A percentile compares a stretch with the other conserved stretches of the same genome.
Evolutionary conservation across 1,284 basidiomycete species (phyloP).

Genomic region (Hymenochaete sp.): DNA sequence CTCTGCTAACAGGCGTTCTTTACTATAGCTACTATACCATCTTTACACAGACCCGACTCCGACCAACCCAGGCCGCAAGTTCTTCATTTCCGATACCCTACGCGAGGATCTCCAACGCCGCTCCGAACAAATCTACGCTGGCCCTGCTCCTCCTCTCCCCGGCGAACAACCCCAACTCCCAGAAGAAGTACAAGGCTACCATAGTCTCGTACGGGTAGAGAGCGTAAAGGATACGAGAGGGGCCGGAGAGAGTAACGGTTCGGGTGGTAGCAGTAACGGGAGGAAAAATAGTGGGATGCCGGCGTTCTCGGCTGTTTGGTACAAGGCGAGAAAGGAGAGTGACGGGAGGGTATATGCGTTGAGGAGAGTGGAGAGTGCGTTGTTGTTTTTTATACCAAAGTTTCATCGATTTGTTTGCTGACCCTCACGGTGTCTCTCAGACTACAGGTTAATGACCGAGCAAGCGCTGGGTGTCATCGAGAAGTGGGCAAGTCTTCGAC

Average conservation of each 20-base stretch:
- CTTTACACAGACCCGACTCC: conserved; percentile 69
- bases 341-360: conserved; percentile 79
- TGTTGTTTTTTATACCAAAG: not conserved
- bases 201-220: conserved; percentile 79
- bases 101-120: conserved; percentile 76
- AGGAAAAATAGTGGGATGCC: conserved; percentile 23
- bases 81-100: conserved; percentile 64
- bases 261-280: not conserved
- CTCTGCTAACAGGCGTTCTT: not conserved
- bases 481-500: conserved; percentile 78
- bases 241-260: conserved; percentile 43
- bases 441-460: conserved; percentile 77
- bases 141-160: conserved; percentile 39
- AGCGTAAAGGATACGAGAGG: conserved; percentile 48
- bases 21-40: conserved; percentile 78
- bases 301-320: conserved; percentile 76
- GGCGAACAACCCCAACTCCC: too few species aligned
- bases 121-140: conserved; percentile 62
- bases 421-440: conserved; percentile 32
- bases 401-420: conserved; percentile 3
- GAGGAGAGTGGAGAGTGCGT: conserved; percentile 79
- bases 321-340: conserved; percentile 70
- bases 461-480: conserved; percentile 80
- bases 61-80: conserved; percentile 44
- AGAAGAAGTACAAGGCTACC: conserved; percentile 86